Base-by-base conservation (phyloP, 257 asterid genomes). In the Capsicum chinense region DNA sequence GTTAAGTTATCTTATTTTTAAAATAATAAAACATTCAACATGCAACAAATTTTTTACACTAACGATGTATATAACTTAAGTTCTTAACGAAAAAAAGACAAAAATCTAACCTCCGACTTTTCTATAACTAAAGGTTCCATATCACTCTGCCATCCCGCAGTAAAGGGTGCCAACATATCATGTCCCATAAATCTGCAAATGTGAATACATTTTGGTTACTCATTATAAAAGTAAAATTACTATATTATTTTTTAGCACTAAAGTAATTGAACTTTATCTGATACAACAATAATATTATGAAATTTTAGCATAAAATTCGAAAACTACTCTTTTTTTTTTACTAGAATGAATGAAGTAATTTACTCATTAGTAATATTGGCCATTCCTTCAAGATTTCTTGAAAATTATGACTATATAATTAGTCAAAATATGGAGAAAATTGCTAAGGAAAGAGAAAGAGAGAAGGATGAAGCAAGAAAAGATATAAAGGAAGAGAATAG, bases 131-230 rank as follows among this genome's bases (percentile, higher is more conserved):
- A 89, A 69, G 99, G 99, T 60, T 92, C 44, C 92, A 87, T 7
- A 79, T 94, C 95, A 0, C 89, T 78, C 63, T 93, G 98, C 94
- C 97, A 94, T 85, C 95, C 98, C 10, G 98, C 97, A 58, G 99
- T 94, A 76, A 96, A 96, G 26, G 99, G 99, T 47, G 99, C 98
- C 86, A 96, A 87, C 99, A 96, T 94, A 79, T 90, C 93, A 76
- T 96, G 99, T 74, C 97, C 97, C 92, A 90, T 92, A 90, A 62
- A 93, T 87, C 98, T 96, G 86, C 66, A 33, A 76, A 9, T 60
- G 14, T 59, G 33, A 6, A 62, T 69, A 86, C 79, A 0, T 62
- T 60, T 85, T 56, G 79, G 33, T 39, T 42, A 63, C 14, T 60
- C n/a, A 66, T 2, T 14, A 13, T 66, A 35, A 66, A 2, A 66